Base-by-base conservation (phyloP, 352 stramenopile genomes). In the Globisporangium carolinianum region DNA sequence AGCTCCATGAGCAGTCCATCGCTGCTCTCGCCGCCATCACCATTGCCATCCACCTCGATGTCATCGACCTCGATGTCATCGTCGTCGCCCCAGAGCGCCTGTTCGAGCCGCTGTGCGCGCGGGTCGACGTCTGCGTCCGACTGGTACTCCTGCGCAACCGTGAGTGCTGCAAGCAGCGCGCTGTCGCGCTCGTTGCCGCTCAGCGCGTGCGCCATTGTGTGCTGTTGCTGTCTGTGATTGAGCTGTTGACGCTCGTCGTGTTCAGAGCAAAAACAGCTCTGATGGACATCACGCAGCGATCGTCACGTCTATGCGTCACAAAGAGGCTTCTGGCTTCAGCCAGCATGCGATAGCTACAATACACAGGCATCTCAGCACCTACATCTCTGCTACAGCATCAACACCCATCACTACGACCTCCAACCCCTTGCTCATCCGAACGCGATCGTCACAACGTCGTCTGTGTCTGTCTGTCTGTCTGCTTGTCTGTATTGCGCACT, bases 81-180 rank as follows among this genome's bases (percentile, higher is more conserved):
- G 36, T 60, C 54, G 32, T 59, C 55, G 38, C 55, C 47, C 55
- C 55, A 60, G 47, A 60, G 55, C 55, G 47, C 55, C 36, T 60
- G 55, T 17, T 60, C 55, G 17, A 60, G 55, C 14, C 48, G 36
- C 37, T n/a, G 18, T n/a, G 47, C 17, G 14, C 18, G 43, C n/a
- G 53, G 1, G 24, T 51, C 53, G 3, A 24, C 32, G 52, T 49
- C 37, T 9, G 42, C 32, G 52, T 49, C 37, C 43, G 15, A 32
- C 32, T 36, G 24, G 24, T 35, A 51, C 37, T 43, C 55, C 10
- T 60, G 47, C 35, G 12, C 53, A 8, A n/a, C 24, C 43, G 53
- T 41, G 17, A 58, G 45, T 8, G 53, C 53, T 12, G 43, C 53
- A 42, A 51, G 32, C 42, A 58, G 49, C 42, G 53, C 53, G 24